Conservation (phyloP, 768 basidiomycete genomes). For the Mycena kentingensis region DNA sequence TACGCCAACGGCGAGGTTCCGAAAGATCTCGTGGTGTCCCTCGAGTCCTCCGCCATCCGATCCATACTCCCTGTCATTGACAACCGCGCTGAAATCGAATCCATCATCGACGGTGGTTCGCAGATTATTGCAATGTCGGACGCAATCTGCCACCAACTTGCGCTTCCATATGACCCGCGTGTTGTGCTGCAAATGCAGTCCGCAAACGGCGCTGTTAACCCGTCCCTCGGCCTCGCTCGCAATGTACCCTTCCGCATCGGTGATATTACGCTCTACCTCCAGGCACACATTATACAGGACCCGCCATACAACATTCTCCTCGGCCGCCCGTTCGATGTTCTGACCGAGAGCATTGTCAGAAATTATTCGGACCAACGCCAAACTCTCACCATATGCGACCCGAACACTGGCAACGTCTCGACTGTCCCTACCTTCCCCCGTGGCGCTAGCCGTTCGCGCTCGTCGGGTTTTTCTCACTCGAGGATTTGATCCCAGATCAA, state of each 20-base stretch:
- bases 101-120: slow-evolving; percentile 24
- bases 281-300: not conserved
- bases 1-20: not conserved
- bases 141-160: slow-evolving; percentile 12
- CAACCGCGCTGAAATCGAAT: slow-evolving; percentile 6
- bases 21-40: not conserved
- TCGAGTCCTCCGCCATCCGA: slow-evolving; percentile 17
- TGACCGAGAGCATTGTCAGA: slow-evolving; percentile 1
- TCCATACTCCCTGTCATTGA: slow-evolving; percentile 15
- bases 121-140: slow-evolving; percentile 26
- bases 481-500: slow-evolving; percentile 11
- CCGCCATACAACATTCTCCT: slow-evolving; percentile 1
- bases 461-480: slow-evolving; percentile 2
- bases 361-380: slow-evolving; percentile 3
- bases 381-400: slow-evolving; percentile 7
- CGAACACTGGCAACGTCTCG: not conserved
- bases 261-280: not conserved
- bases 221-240: not conserved
- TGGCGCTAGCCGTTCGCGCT: not conserved
- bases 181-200: not conserved
- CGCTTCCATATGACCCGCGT: not conserved
- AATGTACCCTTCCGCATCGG: not conserved
- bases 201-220: not conserved
- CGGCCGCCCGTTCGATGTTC: slow-evolving; percentile 5
- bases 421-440: slow-evolving; percentile 8